Evolutionary conservation across 2,329 filamentous ascomycete species (phyloP), one percentile per base, ranked within the genome.

Genomic region (Penicillium italicum): DNA sequence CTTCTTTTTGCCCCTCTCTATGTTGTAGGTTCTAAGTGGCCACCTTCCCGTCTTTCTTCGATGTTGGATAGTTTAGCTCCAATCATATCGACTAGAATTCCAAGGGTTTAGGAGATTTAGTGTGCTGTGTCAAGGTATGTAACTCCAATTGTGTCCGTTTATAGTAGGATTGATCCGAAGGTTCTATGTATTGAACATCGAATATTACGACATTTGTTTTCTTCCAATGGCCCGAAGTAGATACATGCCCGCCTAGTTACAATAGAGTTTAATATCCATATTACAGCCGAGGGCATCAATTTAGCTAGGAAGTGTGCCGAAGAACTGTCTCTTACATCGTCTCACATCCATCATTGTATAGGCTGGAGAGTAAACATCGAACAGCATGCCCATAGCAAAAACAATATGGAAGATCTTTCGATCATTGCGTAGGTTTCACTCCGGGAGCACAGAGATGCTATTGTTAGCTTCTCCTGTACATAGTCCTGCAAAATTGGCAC

Each of bases 1-100:
- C 37, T 50, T 50, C 28, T 49, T 48, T 48, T 49, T 24, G 50
- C 28, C 34, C 44, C 43, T 40, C 34, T 34, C 5, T 5, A 33
- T n/a, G 16, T 33, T 45, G 22, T 50, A 33, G 20, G 16, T 33
- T 45, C 28, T 50, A 7, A 55, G 18, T 55, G 52, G 52, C n/a
- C 45, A 41, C 46, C 30, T 33, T 44, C 38, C 46, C 40, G 40
- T 45, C 34, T 54, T 48, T 50, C n/a, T 34, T 37, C n/a, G 20
- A 36, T 45, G 26, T 12, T 20, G 9, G 16, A 20, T 20, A 46
- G 18, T 22, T 30, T n/a, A 43, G 24, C 22, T 11, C 52, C 52
- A 54, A 54, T 54, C 41, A 50, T 43, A 8, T 16, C 11, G 18
- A 28, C n/a, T 1, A 33, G 20, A 20, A 37, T 31, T 33, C 16